These are phyloP conservation scores for Apiospora pterosperma DNA, from an alignment of 2,329 filamentous ascomycete species.

Conservation along the genomic window DNA sequence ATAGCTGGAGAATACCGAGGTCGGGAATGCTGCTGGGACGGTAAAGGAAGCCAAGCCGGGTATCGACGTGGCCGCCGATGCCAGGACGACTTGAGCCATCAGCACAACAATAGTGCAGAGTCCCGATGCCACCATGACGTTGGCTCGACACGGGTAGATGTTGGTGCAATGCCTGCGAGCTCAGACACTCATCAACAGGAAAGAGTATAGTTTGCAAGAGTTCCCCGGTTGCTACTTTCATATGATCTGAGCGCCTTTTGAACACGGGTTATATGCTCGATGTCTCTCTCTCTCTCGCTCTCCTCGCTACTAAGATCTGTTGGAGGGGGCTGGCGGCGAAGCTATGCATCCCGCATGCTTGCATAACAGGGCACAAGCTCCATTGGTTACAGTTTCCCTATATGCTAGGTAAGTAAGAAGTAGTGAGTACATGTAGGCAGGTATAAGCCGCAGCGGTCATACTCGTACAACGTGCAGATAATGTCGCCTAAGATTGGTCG, in stretches of 20 bases:
- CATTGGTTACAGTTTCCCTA: too few species aligned
- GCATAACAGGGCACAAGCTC: background rate
- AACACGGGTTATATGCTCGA: too few species aligned
- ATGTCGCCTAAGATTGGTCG: background rate
- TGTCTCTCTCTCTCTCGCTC: background rate
- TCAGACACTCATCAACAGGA: too few species aligned
- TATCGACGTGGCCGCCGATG: slow-evolving; percentile 10
- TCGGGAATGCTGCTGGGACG: slow-evolving; percentile 46
- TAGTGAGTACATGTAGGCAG: background rate
- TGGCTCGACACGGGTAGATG: background rate
- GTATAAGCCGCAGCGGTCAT: background rate
- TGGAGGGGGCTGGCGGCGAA: background rate
- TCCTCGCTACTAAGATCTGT: background rate
- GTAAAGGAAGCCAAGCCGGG: slow-evolving; percentile 34
- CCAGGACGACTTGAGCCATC: slow-evolving; percentile 1
- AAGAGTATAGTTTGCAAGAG: too few species aligned
- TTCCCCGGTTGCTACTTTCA: too few species aligned
- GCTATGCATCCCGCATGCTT: background rate
- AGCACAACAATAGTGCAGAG: background rate
- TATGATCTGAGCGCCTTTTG: too few species aligned
- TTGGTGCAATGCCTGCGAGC: background rate
- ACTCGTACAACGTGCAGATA: background rate
- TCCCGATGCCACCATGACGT: background rate
- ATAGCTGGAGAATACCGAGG: slow-evolving; percentile 47
- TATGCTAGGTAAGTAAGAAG: too few species aligned